Percentiles rank a stretch among this genome's conserved stretches.
phyloP scores from a whole-genome alignment of 2,329 filamentous ascomycete genomes.

The Beauveria australis region DNA sequence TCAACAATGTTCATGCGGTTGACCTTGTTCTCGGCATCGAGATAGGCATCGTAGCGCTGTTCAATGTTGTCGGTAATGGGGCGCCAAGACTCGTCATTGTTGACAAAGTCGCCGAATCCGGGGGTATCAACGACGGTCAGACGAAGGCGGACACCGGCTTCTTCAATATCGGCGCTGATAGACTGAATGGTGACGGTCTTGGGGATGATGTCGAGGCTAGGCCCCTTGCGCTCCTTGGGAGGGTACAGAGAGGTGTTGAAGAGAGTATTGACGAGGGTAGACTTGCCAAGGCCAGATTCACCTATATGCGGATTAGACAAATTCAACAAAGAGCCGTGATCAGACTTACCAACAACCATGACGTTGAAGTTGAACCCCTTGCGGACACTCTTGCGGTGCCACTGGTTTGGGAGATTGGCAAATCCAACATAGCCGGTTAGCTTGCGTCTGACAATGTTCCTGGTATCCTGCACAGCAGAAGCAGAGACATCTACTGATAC shows the following conservation, averaged over 20 bases:
- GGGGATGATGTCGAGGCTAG: constrained; percentile 94
- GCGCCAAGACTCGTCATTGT: constrained; percentile 99
- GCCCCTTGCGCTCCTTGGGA: constrained; percentile 95
- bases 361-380: constrained; percentile 99
- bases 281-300: constrained; percentile 98
- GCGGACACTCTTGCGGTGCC: constrained; percentile 99
- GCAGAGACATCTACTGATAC: constrained; percentile 29
- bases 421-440: constrained; percentile 98
- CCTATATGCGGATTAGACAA: constrained; percentile 44
- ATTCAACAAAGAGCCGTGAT: background rate
- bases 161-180: constrained; percentile 94
- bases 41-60: constrained; percentile 95
- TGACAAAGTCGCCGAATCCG: constrained; percentile 97
- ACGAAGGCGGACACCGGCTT: constrained; percentile 93
- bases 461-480: constrained; percentile 53
- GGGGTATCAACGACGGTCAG: constrained; percentile 96
- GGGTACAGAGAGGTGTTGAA: constrained; percentile 99
- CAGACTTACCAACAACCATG: constrained; percentile 90
- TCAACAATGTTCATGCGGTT: constrained; percentile 99
- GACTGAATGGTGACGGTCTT: constrained; percentile 96
- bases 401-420: constrained; percentile 97
- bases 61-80: constrained; percentile 99
- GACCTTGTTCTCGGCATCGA: constrained; percentile 99
- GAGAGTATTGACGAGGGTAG: constrained; percentile 95
- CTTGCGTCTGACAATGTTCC: constrained; percentile 97